A percentile compares a stretch with the other conserved stretches of the same genome.
phyloP scores from a whole-genome alignment of 73 alveolate genomes.

The Diophrys appendiculata region DNA sequence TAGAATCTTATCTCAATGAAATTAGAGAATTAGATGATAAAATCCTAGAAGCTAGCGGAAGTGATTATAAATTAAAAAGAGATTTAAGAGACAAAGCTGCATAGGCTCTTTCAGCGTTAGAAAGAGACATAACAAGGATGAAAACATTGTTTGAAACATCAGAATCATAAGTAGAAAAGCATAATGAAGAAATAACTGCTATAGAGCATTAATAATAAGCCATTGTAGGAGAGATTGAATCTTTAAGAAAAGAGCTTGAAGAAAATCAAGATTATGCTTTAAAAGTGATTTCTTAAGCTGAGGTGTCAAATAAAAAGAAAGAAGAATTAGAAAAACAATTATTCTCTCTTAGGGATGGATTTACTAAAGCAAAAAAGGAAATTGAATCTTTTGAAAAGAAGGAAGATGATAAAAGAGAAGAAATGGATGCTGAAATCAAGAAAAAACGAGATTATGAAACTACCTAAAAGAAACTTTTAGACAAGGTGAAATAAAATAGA shows the following conservation, averaged over 20 bases:
- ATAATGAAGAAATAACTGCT: background rate
- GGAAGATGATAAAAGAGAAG: constrained; percentile 33
- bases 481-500: constrained; percentile 34
- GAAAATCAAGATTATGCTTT: constrained; percentile 50
- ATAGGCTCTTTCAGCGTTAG: constrained; percentile 54
- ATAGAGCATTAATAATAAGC: background rate
- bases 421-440: constrained; percentile 30
- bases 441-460: constrained; percentile 12
- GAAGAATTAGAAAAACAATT: constrained; percentile 6
- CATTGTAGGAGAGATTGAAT: background rate
- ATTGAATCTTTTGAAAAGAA: constrained; percentile 21
- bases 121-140: constrained; percentile 63
- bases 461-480: constrained; percentile 44
- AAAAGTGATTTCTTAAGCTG: constrained; percentile 21
- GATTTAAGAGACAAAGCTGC: constrained; percentile 63
- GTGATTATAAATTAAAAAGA: constrained; percentile 37
- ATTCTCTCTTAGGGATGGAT: background rate
- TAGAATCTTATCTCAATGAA: constrained; percentile 9
- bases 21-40: background rate
- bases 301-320: constrained; percentile 26
- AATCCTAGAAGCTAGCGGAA: constrained; percentile 27
- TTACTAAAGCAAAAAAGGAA: constrained; percentile 8
- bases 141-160: constrained; percentile 44
- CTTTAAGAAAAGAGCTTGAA: constrained; percentile 19
- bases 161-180: background rate